Conservation (phyloP, 768 basidiomycete genomes). For the Auricularia sp. region DNA sequence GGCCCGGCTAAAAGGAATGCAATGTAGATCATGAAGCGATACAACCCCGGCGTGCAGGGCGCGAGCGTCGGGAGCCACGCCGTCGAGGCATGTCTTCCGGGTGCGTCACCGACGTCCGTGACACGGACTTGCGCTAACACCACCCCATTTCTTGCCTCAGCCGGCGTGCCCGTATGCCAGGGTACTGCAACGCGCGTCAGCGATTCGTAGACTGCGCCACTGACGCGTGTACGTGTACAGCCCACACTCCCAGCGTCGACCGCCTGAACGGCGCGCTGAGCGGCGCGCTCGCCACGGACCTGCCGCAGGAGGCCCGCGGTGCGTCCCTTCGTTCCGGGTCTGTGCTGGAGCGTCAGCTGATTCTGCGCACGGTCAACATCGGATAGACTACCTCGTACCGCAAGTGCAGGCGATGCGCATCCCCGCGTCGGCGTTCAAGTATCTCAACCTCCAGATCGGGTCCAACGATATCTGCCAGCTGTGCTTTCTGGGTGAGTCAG, state of each 20-base stretch:
- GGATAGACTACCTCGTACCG: conserved; percentile 10
- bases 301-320: conserved; percentile 6
- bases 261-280: conserved; percentile 10
- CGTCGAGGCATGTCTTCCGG: conserved; percentile 9
- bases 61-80: conserved; percentile 8
- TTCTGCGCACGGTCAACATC: no score
- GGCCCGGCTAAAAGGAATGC: neutral
- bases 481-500: conserved; percentile 2
- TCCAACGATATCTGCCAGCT: conserved; percentile 12
- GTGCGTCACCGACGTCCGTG: no score
- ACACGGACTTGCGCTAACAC: no score
- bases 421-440: conserved; percentile 6
- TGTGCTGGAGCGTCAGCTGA: neutral
- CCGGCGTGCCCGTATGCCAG: no score
- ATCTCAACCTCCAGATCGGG: conserved; percentile 13
- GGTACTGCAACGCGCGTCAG: no score
- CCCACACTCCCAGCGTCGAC: conserved; percentile 6
- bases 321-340: neutral
- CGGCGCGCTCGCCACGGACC: conserved; percentile 7
- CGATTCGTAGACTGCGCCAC: no score
- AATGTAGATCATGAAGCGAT: conserved; percentile 11
- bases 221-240: no score
- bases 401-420: conserved; percentile 6
- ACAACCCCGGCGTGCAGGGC: conserved; percentile 8
- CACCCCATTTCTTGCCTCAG: no score